Conservation (phyloP, 306 rosid genomes). For the Gleditsia sinensis region DNA sequence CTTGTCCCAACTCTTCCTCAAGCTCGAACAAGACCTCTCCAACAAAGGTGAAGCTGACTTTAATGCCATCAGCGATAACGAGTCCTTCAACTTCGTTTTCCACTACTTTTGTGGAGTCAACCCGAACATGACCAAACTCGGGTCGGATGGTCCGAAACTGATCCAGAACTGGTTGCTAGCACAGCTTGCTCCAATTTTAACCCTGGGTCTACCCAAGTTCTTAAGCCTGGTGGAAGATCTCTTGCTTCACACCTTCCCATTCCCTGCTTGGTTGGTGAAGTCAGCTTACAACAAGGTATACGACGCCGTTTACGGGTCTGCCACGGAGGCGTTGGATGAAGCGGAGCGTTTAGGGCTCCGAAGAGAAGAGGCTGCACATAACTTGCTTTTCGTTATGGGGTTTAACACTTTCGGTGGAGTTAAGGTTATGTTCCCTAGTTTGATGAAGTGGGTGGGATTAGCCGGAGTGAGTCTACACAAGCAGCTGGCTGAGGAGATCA, state of each 20-base stretch:
- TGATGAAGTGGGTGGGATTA: constrained; percentile 38
- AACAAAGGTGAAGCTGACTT: constrained; percentile 37
- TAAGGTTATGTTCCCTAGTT: background rate
- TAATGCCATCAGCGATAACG: constrained; percentile 42
- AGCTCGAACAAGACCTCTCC: constrained; percentile 44
- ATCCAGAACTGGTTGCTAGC: background rate
- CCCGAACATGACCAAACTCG: constrained; percentile 28
- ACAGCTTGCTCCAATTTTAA: background rate
- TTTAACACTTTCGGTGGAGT: constrained; percentile 3
- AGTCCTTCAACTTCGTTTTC: constrained; percentile 53
- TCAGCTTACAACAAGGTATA: background rate
- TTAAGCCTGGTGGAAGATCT: background rate
- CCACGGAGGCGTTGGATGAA: background rate
- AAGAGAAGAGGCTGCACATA: background rate
- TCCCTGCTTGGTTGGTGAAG: background rate
- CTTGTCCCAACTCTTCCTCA: constrained; percentile 43
- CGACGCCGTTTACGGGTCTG: background rate
- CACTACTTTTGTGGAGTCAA: constrained; percentile 41
- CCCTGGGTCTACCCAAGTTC: background rate
- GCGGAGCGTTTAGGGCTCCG: background rate
- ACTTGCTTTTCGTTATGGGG: background rate
- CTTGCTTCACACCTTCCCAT: background rate
- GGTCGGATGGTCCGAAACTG: background rate
- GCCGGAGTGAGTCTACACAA: constrained; percentile 57
- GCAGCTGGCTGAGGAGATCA: constrained; percentile 54